Evolutionary conservation across 2,329 filamentous ascomycete genomes (phyloP).

Genomic region (Neofusicoccum umdonicola): DNA sequence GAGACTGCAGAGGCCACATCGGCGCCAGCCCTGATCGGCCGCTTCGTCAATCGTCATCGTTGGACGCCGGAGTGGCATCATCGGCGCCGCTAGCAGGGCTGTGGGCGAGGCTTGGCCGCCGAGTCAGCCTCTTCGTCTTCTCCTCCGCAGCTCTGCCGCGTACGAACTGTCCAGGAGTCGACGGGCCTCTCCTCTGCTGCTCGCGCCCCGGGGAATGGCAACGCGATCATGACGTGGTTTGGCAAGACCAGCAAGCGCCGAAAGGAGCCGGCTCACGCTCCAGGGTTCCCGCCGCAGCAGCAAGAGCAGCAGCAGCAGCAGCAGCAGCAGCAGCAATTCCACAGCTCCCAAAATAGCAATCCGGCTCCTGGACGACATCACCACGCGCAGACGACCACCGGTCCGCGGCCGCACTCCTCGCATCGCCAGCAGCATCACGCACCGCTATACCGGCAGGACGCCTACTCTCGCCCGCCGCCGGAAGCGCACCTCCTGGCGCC

Average conservation of each 20-base stretch:
- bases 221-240: slow-evolving; percentile 8
- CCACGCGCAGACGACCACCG: neutral
- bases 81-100: slow-evolving; percentile 12
- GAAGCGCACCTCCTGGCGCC: neutral
- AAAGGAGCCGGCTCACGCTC: slow-evolving; percentile 12
- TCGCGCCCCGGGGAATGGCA: neutral
- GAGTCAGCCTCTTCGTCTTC: slow-evolving; percentile 4
- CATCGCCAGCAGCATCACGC: neutral
- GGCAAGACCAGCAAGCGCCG: slow-evolving; percentile 11
- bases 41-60: neutral
- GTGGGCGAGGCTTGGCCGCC: slow-evolving; percentile 11
- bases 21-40: neutral
- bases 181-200: neutral
- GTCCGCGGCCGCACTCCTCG: neutral
- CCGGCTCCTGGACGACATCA: neutral
- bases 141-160: neutral
- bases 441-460: neutral
- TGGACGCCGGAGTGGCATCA: slow-evolving; percentile 9
- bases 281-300: neutral
- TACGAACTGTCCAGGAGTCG: neutral
- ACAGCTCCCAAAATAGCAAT: slow-evolving; percentile 5
- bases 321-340: neutral
- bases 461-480: neutral
- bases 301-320: neutral
- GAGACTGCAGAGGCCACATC: too few relatives aligned